Evolutionary conservation across 331 rosid genomes (phyloP).

Genomic region (Rosa hybrid): DNA sequence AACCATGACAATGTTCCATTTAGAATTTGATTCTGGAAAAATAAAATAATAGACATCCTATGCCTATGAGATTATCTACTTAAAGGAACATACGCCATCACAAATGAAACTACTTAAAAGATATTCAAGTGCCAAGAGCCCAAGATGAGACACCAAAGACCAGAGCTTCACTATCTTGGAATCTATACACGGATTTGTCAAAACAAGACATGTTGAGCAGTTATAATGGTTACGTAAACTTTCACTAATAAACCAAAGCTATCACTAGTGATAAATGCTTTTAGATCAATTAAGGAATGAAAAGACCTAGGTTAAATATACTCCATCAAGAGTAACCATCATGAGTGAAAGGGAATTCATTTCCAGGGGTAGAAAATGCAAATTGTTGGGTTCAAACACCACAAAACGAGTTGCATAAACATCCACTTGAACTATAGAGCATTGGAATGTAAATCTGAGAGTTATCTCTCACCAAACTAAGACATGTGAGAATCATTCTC

Average conservation of each 20-base stretch:
- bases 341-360: neutral
- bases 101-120: neutral
- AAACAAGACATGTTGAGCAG: neutral
- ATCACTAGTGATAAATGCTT: neutral
- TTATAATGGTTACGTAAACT: too few species aligned
- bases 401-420: neutral
- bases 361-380: neutral
- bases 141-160: neutral
- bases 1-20: neutral
- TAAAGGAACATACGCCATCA: neutral
- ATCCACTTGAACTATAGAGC: neutral
- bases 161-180: neutral
- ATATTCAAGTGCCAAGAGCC: neutral
- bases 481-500: neutral
- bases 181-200: neutral
- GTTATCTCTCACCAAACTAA: neutral
- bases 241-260: too few species aligned
- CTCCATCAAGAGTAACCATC: neutral
- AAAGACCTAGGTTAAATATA: too few species aligned
- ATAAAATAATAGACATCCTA: neutral
- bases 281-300: neutral
- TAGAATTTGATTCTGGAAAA: neutral
- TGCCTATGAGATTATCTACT: neutral
- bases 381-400: neutral
- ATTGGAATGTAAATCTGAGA: neutral